Base-by-base conservation (phyloP, 2,329 filamentous ascomycete species). In the Botryotinia calthae region DNA sequence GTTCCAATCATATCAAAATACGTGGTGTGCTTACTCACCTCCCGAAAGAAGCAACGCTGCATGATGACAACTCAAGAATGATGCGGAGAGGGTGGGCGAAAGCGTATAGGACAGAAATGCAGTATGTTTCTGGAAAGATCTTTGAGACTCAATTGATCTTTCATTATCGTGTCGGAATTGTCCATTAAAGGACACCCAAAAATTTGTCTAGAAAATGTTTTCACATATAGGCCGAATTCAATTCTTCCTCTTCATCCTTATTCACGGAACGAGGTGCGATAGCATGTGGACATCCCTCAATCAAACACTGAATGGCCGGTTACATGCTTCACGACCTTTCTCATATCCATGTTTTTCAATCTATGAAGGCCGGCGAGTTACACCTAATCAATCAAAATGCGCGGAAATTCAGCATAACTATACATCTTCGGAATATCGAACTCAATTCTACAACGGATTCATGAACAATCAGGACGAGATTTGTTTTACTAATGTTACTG, bases 391-490 rank as follows among this genome's bases (percentile, higher is more conserved):
- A 68, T 72, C 61, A 12, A 59, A 73, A n/a, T 81, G 80, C 73
- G 68, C 76, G 7, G 40, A 70, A 6, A 71, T 81, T 6, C 77
- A 78, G 42, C 67, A 62, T 4, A 77, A 79, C 58, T 81, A 81
- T 69, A 78, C 77, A 6, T 77, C 72, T 16, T 76, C 79, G n/a
- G 72, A 70, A 10, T 77, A 78, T 37, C 78, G 75, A n/a, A 73
- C 71, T n/a, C 74, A 74, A 12, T 62, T 72, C 16, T 76, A 77
- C 25, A 75, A 73, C 16, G 80, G 71, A 22, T 80, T 77, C 56
- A 78, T 79, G 77, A 79, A 79, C 44, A 73, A 75, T 31, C 79
- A 81, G 58, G 75, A 76, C 46, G 79, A 80, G 51, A 73, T 77
- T 28, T 81, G 80, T 70, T 56, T 77, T 16, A 77, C 79, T 1